Percentiles rank a stretch among this genome's conserved stretches.
These are phyloP conservation scores for Tirmania nivea DNA, from an alignment of 495 filamentous ascomycete genomes.

Conservation along the genomic window DNA sequence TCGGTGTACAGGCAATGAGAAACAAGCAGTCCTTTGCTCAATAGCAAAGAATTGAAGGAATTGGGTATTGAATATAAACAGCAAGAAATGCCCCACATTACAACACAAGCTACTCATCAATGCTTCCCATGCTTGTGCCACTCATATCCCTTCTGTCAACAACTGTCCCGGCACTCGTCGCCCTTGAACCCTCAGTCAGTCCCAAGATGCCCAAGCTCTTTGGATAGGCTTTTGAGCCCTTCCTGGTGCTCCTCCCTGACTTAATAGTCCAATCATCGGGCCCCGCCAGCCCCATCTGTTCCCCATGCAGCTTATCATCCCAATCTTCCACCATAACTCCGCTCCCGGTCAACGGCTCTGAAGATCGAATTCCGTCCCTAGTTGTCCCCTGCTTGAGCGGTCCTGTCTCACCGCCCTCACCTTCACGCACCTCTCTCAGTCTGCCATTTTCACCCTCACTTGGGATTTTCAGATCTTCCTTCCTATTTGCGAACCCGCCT, in stretches of 20 bases:
- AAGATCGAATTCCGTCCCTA: neutral
- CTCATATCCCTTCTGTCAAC: neutral
- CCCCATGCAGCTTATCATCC: neutral
- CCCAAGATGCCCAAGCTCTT: neutral
- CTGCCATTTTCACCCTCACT: neutral
- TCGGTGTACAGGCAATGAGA: too few species aligned
- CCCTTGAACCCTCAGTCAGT: neutral
- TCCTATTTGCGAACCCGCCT: neutral
- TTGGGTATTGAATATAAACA: too few species aligned
- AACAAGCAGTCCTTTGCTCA: too few species aligned
- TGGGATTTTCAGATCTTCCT: neutral
- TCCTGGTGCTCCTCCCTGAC: neutral
- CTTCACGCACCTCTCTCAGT: neutral
- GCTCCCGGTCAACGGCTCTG: neutral
- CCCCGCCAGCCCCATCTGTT: neutral
- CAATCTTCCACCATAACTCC: neutral
- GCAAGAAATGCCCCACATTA: too few species aligned
- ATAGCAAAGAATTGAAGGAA: too few species aligned
- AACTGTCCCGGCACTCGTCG: too few species aligned
- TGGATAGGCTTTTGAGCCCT: neutral
- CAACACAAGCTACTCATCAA: neutral
- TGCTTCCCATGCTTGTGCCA: neutral
- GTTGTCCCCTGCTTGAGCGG: neutral
- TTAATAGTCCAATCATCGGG: neutral
- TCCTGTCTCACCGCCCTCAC: neutral